A percentile compares a stretch with the other conserved stretches of the same genome.
Evolutionary conservation across 495 filamentous ascomycete genomes (phyloP).

Genomic region (Pyrenula aspistea): DNA sequence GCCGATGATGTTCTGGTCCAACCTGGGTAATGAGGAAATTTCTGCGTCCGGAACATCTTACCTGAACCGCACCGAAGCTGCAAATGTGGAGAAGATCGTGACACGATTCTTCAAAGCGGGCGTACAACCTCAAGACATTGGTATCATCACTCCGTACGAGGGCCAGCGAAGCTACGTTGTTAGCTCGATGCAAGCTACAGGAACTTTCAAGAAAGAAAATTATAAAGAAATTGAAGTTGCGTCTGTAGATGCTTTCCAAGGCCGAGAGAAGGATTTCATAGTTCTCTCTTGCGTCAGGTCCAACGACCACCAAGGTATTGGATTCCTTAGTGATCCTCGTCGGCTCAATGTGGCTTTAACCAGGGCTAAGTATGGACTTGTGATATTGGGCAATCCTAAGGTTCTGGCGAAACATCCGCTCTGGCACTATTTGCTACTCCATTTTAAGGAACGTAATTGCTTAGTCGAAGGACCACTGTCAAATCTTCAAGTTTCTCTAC

Average conservation of each 20-base stretch:
- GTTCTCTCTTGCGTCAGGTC: conserved; percentile 96
- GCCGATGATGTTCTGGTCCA: conserved; percentile 99
- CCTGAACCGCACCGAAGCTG: conserved; percentile 91
- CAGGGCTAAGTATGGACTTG: conserved; percentile 88
- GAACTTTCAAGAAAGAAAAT: conserved; percentile 93
- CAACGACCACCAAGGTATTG: conserved; percentile 98
- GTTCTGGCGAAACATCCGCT: conserved; percentile 95
- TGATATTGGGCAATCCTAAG: conserved; percentile 96
- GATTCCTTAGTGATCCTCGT: conserved; percentile 95
- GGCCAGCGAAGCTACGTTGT: conserved; percentile 98
- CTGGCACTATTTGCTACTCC: conserved; percentile 91
- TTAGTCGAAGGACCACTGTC: conserved; percentile 94
- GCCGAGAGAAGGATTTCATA: conserved; percentile 98
- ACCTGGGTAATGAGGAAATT: conserved; percentile 94
- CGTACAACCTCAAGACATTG: conserved; percentile 80
- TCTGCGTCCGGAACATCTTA: conserved; percentile 96
- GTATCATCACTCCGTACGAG: conserved; percentile 98
- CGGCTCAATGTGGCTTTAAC: conserved; percentile 98
- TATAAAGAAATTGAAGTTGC: conserved; percentile 99
- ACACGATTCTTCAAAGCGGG: conserved; percentile 99
- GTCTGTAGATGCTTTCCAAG: conserved; percentile 97
- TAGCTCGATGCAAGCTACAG: conserved; percentile 95
- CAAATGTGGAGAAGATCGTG: conserved; percentile 96
- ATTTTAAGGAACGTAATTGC: conserved; percentile 96
- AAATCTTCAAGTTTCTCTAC: conserved; percentile 85